A percentile compares a stretch with the other conserved stretches of the same genome.
Conservation (phyloP, 2,329 filamentous ascomycete genomes). For the Cryphonectria carpinicola region DNA sequence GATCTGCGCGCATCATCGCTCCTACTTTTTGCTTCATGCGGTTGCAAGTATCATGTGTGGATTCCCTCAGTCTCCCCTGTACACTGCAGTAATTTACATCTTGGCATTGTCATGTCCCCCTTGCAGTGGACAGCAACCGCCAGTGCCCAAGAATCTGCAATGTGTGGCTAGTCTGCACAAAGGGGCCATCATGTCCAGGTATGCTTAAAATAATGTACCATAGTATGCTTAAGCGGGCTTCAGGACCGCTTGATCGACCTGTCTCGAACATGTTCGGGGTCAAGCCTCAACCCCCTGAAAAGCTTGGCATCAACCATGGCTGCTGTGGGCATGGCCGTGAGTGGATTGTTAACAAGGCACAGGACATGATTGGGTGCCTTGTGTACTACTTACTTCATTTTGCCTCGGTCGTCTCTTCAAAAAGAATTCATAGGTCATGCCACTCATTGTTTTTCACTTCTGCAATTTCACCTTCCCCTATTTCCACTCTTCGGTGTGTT, state of each 20-base stretch:
- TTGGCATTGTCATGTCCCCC: neutral
- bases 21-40: neutral
- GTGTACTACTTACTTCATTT: neutral
- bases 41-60: neutral
- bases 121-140: neutral
- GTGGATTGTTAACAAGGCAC: neutral
- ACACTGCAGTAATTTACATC: neutral
- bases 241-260: neutral
- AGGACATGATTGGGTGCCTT: neutral
- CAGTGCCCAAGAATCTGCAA: neutral
- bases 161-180: neutral
- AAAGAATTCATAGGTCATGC: neutral
- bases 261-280: slow-evolving; percentile 1
- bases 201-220: neutral
- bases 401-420: neutral
- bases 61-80: neutral
- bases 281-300: neutral
- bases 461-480: neutral
- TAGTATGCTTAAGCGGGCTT: neutral
- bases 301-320: neutral
- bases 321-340: neutral
- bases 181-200: neutral
- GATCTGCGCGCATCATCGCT: neutral
- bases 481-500: neutral
- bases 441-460: neutral